Base-by-base conservation (phyloP, 164 flowering plant genomes). In the Vitis rotundifolia region DNA sequence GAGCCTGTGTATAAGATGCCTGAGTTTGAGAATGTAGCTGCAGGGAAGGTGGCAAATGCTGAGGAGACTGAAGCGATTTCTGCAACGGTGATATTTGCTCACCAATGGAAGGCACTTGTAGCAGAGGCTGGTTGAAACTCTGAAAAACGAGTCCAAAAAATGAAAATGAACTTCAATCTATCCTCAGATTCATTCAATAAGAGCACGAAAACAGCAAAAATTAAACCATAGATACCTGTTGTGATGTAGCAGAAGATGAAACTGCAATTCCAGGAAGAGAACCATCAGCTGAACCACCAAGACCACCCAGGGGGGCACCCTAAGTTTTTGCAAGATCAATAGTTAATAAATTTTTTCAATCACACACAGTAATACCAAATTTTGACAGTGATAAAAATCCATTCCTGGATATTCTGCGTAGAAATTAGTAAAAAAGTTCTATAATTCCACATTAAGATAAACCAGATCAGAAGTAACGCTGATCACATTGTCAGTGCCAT, bases 31-130 rank as follows among this genome's bases (percentile, higher is more conserved):
- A 58, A 7, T 82, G 91, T 18, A 75, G 84, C 68, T 86, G 94
- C 69, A 82, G 18, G 37, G 91, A 75, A 68, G 89, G 73, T 11
- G 89, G 84, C 68, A 83, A 68, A 53, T 87, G 70, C 70, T 87
- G 93, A 66, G 94, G 85, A 6, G 91, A 87, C 57, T 86, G 90
- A 68, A 78, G 65, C 57, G 92, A 84, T 70, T 86, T 88, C 70
- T 80, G 88, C 29, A 84, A 50, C 3, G 98, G 90, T 15, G 99
- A 87, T 63, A 85, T 63, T 67, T 84, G 86, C 79, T 82, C 87
- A 61, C 84, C 81, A 76, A 63, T 57, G 8, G 91, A 63, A 50
- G 87, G 87, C 8, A 61, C 60, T 79, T 81, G 88, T 3, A 80
- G 70, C 64, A 76, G 49, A 61, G 88, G 75, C 65, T 81, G 88